Evolutionary conservation across 169 alveolate species (phyloP), one percentile per base, ranked within the genome.

Genomic region (Eimeria sp.): DNA sequence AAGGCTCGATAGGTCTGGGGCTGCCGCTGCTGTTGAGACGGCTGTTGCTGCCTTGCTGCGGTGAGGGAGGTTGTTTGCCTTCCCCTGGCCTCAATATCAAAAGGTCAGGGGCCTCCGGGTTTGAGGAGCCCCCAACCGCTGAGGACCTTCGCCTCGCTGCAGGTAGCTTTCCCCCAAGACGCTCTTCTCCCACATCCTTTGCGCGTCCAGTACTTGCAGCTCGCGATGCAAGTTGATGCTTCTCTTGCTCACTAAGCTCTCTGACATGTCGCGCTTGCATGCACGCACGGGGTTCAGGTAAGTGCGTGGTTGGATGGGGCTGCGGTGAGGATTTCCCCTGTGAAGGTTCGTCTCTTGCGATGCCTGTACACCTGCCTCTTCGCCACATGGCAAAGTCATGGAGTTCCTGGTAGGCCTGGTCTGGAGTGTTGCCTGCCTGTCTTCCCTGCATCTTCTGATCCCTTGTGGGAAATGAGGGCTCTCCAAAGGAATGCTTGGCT

Each of bases 341-440:
- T 23, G 37, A 8, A 49, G n/a, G 16, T 27, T 76, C 85, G 3
- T 0, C 40, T 14, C 68, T 46, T 25, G 46, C 16, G 43, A 6
- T 46, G 66, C 43, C 66, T 18, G 4, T 49, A 78, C 43, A 25
- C 88, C 64, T 78, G 46, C 90, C 90, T 49, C 90, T 43, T 27
- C 68, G 90, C 72, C 66, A 49, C 90, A 56, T 56, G 74, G 90
- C 90, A 18, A 83, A 60, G 37, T 10, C 74, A 13, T 18, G 74
- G 9, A 83, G 72, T 13, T 30, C 56, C 68, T 58, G 54, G 4
- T 33, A 18, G 27, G 25, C 62, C 33, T 30, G 43, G 13, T 60
- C 72, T 56, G 25, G 58, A n/a, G 54, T 33, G 68, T 18, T 49
- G 68, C 76, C 30, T 33, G 8, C 37, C 11, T 13, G 74, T 2